Base-by-base conservation (phyloP, 192 early-diverging fungal species). In the Coemansia sp. region DNA sequence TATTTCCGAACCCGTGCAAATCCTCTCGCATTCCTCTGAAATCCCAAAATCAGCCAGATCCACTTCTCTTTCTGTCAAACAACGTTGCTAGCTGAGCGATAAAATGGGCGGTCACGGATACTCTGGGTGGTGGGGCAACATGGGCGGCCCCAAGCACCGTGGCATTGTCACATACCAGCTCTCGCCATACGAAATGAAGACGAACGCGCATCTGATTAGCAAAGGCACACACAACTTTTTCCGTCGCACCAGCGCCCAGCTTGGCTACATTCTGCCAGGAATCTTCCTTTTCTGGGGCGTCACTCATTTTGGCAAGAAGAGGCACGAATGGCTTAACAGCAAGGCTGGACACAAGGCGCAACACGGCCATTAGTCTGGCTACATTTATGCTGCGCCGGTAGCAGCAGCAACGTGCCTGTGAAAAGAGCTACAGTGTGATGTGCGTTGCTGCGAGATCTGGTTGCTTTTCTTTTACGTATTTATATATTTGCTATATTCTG, bases 151-250 rank as follows among this genome's bases (percentile, higher is more conserved):
- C 64, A 76, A 76, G 75, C 75, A 76, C 65, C 75, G 75, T 65
- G 75, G 75, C 65, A 68, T 76, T 45, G 75, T 76, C 65, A 76
- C 73, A 3, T 71, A 76, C 69, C 75, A 76, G 67, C 76, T 78
- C 49, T 78, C 76, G 60, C 76, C 76, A 40, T 78, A 78, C 65
- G 76, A 78, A 56, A 72, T 78, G 76, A 78, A 78, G 70, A 70
- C 76, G 62, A 78, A 78, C 59, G 70, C 70, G 43, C 70, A 78
- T 63, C 71, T 78, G 56, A 72, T 78, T 63, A 73, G 70, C 68
- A 78, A 78, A 67, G 76, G 76, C 47, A 78, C 76, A 12, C 71
- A 72, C 70, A 78, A 78, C 76, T 69, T 78, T 40, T 71, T 78
- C 69, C 76, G 76, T 49, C 76, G 76, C 48, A 73, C 71, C 26